These are phyloP conservation scores for Zygosaccharomyces pseudobailii DNA, from an alignment of 1,139 yeast genomes.

Conservation along the genomic window DNA sequence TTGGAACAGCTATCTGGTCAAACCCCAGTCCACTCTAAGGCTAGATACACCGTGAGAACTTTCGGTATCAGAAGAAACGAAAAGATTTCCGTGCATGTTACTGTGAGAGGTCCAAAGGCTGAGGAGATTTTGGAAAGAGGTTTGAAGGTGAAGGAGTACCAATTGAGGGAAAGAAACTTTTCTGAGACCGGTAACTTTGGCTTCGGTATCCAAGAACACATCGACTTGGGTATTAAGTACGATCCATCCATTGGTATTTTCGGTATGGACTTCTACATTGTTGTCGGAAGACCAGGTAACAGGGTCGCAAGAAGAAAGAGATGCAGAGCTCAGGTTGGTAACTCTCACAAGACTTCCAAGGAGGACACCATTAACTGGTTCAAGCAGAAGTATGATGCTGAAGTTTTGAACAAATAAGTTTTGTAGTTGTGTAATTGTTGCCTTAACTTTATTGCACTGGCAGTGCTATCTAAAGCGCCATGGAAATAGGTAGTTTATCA, in stretches of 20 bases:
- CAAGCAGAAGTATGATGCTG: slow-evolving; percentile 99
- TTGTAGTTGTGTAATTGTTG: slow-evolving; percentile 10
- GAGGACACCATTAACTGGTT: slow-evolving; percentile 97
- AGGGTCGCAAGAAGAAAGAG: slow-evolving; percentile 99
- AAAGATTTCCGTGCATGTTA: slow-evolving; percentile 98
- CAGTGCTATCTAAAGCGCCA: slow-evolving; percentile 1
- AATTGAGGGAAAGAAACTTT: slow-evolving; percentile 89
- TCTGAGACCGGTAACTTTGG: slow-evolving; percentile 99
- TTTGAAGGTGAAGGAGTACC: slow-evolving; percentile 99
- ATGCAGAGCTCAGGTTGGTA: slow-evolving; percentile 84
- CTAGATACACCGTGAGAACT: slow-evolving; percentile 99
- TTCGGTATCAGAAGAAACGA: slow-evolving; percentile 99
- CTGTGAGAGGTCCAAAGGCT: slow-evolving; percentile 99
- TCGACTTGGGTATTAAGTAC: slow-evolving; percentile 99
- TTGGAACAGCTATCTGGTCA: slow-evolving; percentile 99
- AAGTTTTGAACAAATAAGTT: slow-evolving; percentile 77
- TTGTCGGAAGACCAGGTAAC: slow-evolving; percentile 99
- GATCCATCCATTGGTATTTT: slow-evolving; percentile 99
- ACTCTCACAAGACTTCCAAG: slow-evolving; percentile 85
- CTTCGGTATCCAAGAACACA: slow-evolving; percentile 99
- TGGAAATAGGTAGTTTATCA: no score
- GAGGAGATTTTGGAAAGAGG: slow-evolving; percentile 99
- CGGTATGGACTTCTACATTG: slow-evolving; percentile 99
- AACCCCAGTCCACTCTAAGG: slow-evolving; percentile 99
- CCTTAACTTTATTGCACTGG: slow-evolving; percentile 10